These are phyloP conservation scores for Peronosclerospora sorghi DNA, from an alignment of 352 stramenopile species.

Conservation along the genomic window DNA sequence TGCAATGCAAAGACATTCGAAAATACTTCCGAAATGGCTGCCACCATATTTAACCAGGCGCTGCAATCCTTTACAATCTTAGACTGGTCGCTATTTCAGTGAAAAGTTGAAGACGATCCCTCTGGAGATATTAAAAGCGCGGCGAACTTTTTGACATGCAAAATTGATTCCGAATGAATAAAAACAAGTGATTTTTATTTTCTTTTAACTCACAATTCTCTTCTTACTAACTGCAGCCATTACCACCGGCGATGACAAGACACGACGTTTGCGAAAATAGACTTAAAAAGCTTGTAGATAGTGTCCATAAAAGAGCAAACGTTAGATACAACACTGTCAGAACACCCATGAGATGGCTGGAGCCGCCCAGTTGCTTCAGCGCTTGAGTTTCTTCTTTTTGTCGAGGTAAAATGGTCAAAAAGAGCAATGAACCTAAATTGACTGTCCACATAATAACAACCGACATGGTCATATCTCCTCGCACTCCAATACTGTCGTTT, in stretches of 20 bases:
- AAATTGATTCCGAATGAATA: too few species aligned
- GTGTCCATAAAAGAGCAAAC: conserved; percentile 26
- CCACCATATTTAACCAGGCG: conserved; percentile 65
- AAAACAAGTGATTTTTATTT: too few species aligned
- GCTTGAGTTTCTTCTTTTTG: conserved; percentile 28
- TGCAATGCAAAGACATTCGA: conserved; percentile 45
- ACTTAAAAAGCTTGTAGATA: background rate
- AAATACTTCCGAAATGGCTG: conserved; percentile 56
- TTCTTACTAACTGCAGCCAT: too few species aligned
- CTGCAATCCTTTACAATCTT: conserved; percentile 51
- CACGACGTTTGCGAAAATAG: background rate
- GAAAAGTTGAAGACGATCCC: background rate
- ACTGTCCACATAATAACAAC: conserved; percentile 43
- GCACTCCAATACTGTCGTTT: conserved; percentile 29
- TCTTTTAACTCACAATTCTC: too few species aligned
- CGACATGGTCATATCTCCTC: conserved; percentile 43
- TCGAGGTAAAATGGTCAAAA: conserved; percentile 34
- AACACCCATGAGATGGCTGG: conserved; percentile 27
- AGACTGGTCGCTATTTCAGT: conserved; percentile 60
- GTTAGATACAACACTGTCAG: conserved; percentile 28
- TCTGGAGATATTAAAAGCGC: too few species aligned
- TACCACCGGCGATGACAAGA: conserved; percentile 46
- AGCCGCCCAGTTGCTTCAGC: conserved; percentile 25
- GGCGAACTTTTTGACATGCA: too few species aligned
- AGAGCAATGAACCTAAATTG: conserved; percentile 41